phyloP scores from a whole-genome alignment of 306 rosid genomes.

The Coriaria nepalensis region DNA sequence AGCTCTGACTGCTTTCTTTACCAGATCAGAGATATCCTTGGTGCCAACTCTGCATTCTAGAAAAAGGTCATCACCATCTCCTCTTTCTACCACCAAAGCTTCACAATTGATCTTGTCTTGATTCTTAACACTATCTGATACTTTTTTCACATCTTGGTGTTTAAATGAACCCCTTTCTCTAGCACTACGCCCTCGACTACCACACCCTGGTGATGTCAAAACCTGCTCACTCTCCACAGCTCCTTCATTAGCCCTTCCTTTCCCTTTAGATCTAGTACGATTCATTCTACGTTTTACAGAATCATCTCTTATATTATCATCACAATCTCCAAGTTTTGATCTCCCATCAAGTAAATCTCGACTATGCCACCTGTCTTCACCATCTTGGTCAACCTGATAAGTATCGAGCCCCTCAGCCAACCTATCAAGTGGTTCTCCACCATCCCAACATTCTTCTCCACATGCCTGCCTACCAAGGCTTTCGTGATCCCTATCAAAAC shows the following conservation, averaged over 20 bases:
- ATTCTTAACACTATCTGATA: slow-evolving; percentile 41
- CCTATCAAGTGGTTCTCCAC: slow-evolving; percentile 41
- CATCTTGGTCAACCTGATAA: slow-evolving; percentile 36
- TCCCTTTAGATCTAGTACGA: slow-evolving; percentile 65
- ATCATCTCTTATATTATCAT: slow-evolving; percentile 69
- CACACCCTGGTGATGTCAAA: slow-evolving; percentile 67
- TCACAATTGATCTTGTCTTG: slow-evolving; percentile 30
- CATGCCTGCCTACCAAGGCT: slow-evolving; percentile 30
- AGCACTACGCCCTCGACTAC: slow-evolving; percentile 42
- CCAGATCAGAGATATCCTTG: slow-evolving; percentile 61
- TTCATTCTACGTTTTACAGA: slow-evolving; percentile 58
- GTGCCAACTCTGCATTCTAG: slow-evolving; percentile 68
- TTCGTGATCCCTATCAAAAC: slow-evolving; percentile 48
- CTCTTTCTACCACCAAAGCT: slow-evolving; percentile 45
- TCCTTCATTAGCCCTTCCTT: slow-evolving; percentile 69
- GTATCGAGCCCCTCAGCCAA: slow-evolving; percentile 33
- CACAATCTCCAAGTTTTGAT: slow-evolving; percentile 49
- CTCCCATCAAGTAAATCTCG: slow-evolving; percentile 59
- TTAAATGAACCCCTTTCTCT: slow-evolving; percentile 49
- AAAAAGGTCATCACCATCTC: slow-evolving; percentile 70
- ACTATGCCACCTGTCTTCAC: slow-evolving; percentile 53
- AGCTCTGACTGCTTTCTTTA: slow-evolving; percentile 71
- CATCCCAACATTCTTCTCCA: slow-evolving; percentile 50
- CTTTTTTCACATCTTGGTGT: slow-evolving; percentile 43
- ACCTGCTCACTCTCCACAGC: slow-evolving; percentile 47